Conservation (phyloP, 768 basidiomycete genomes). For the Rhizopogon vinicolor region DNA sequence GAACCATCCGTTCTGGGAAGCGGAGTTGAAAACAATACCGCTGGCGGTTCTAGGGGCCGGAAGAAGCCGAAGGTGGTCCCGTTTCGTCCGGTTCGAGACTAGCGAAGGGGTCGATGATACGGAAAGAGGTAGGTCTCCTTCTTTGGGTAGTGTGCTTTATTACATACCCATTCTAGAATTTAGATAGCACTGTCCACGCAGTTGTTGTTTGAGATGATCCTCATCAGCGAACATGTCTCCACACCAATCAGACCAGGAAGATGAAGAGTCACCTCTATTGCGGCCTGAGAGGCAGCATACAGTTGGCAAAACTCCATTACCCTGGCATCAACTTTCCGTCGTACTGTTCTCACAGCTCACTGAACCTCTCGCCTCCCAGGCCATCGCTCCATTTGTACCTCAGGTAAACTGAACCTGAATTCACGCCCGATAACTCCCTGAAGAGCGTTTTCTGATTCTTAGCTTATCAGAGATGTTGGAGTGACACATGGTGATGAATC, state of each 20-base stretch:
- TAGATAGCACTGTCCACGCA: too few relatives aligned
- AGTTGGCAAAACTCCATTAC: slow-evolving; percentile 34
- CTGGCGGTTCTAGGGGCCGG: too few relatives aligned
- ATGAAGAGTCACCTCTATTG: slow-evolving; percentile 36
- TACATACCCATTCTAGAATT: too few relatives aligned
- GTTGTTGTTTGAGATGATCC: neutral
- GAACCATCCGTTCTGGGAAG: too few relatives aligned
- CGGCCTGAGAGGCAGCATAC: slow-evolving; percentile 1
- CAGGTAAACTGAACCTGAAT: slow-evolving; percentile 36
- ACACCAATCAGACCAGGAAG: slow-evolving; percentile 23
- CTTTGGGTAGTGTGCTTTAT: too few relatives aligned
- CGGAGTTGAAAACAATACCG: too few relatives aligned
- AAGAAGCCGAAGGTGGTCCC: too few relatives aligned
- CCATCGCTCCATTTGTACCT: slow-evolving; percentile 56
- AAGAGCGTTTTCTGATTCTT: slow-evolving; percentile 21
- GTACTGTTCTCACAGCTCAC: slow-evolving; percentile 42
- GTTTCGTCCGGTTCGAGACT: too few relatives aligned
- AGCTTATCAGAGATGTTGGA: slow-evolving; percentile 26
- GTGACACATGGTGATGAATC: slow-evolving; percentile 42
- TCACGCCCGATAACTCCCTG: neutral
- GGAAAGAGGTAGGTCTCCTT: too few relatives aligned
- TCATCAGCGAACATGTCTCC: neutral
- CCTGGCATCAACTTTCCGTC: slow-evolving; percentile 42
- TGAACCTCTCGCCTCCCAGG: slow-evolving; percentile 45
- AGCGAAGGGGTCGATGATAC: too few relatives aligned